Base-by-base conservation (phyloP, 129 eudicot species). In the Tanacetum coccineum region DNA sequence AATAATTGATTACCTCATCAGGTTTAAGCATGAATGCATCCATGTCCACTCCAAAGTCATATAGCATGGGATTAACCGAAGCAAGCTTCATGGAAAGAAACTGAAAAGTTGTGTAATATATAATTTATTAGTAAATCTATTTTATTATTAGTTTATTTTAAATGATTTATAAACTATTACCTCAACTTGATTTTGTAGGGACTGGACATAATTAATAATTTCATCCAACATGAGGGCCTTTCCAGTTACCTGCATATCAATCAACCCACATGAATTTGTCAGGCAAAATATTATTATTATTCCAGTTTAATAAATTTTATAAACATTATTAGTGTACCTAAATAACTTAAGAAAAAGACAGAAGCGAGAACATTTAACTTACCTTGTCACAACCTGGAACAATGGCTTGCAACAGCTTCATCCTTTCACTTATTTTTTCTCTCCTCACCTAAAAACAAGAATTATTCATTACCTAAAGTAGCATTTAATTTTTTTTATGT, bases 311-410 rank as follows among this genome's bases (percentile, higher is more conserved):
- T 55, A 70, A 55, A 62, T 8, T 44, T 36, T 36, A 8, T 8
- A 50, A 13, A 58, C 42, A 66, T 30, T 4, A n/a, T 42, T 30
- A 28, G 53, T 25, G 18, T 17, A 22, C 26, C 8, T 28, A 46
- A 46, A 22, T 22, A 4, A 18, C 0, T 50, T 40, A 51, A 7
- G n/a, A 60, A 39, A 74, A 26, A 52, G 70, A 66, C 66, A 73
- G 57, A 51, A 74, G 39, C 1, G 67, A 73, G 65, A 62, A 76
- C 55, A 67, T 36, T 36, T 36, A 6, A 4, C n/a, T 79, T 80
- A 91, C 97, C 98, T 92, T 92, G 86, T 92, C 95, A 84, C 98
- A 92, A 56, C 98, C 96, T 70, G 98, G 98, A 69, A 92, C 98
- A 78, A 92, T 84, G 56, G 86, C 82, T 82, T 92, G 98, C 78